These are phyloP conservation scores for Ceraceosorus guamensis DNA, from an alignment of 1,284 basidiomycete species.

Conservation along the genomic window DNA sequence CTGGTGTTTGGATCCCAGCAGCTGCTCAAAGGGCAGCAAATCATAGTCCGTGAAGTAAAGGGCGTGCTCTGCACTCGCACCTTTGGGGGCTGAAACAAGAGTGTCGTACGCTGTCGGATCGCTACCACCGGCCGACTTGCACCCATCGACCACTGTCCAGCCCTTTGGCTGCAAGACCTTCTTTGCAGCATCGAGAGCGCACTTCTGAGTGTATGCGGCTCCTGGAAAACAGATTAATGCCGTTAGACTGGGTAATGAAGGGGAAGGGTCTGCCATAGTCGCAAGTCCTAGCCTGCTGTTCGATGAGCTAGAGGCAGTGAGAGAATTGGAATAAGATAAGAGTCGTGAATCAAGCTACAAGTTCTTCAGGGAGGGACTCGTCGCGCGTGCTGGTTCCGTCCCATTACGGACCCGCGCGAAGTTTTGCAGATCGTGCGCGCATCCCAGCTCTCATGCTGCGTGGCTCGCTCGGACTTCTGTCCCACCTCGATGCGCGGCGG, in stretches of 20 bases:
- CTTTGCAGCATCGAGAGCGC: slow-evolving; percentile 22
- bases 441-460: too few relatives aligned
- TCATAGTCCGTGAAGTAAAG: slow-evolving; percentile 45
- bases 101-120: not conserved
- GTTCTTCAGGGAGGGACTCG: too few relatives aligned
- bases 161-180: slow-evolving; percentile 18
- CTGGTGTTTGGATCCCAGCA: slow-evolving; percentile 7
- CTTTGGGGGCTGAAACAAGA: not conserved
- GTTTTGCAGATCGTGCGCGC: too few relatives aligned
- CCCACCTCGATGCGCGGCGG: too few relatives aligned
- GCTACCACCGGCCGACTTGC: not conserved
- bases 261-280: too few relatives aligned
- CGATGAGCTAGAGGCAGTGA: too few relatives aligned
- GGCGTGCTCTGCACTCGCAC: slow-evolving; percentile 9
- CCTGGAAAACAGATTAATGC: slow-evolving; percentile 38
- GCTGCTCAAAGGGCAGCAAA: slow-evolving; percentile 35
- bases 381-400: too few relatives aligned
- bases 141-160: slow-evolving; percentile 23
- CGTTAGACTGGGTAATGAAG: not conserved
- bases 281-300: too few relatives aligned
- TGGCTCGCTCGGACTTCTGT: too few relatives aligned
- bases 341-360: too few relatives aligned
- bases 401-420: too few relatives aligned
- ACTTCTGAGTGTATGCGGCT: slow-evolving; percentile 39
- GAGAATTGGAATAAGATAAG: too few relatives aligned